Evolutionary conservation across 129 eudicot genomes (phyloP), one percentile per base, ranked within the genome.

Genomic region (Chrysanthemum makinoi): DNA sequence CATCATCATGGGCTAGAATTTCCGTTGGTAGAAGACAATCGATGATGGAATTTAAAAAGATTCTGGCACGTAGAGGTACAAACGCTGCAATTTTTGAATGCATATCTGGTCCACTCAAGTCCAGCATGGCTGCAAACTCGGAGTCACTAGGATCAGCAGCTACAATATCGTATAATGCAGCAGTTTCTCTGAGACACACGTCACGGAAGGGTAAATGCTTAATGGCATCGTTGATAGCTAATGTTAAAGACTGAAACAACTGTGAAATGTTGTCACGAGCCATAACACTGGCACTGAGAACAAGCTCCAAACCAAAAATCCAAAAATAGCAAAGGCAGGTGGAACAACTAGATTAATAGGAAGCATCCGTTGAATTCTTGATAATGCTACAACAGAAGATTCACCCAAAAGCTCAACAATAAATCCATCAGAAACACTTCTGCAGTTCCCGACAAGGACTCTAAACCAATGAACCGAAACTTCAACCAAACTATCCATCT

Each of bases 161-260:
- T 50, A 95, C 89, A 59, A 82, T 75, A 74, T 95, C 88, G 58
- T 87, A 90, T 52, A 95, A 77, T 10, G 87, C 82, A 73, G 73
- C 80, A 55, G 96, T 80, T 58, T 95, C 91, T 70, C 97, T 81
- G 58, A 95, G 68, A 74, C 99, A 95, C 16, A 90, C 81, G 6
- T 90, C 99, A 24, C 99, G 99, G 51, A 95, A 95, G 19, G 99
- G 99, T 24, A 85, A 68, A 86, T 95, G 99, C 80, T 86, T 95
- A 57, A 90, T 82, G 39, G 87, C 94, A 81, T 95, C 99, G n/a
- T 70, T 72, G 8, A 95, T 72, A 48, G 94, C 84, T 13, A 72
- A 44, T 7, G 74, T 78, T 74, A 90, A 69, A 57, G 89, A 83
- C 35, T 82, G 92, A 84, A 83, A 77, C 69, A 94, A 79, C 6